Percentiles rank a stretch among this genome's conserved stretches.
phyloP scores from a whole-genome alignment of 2,329 filamentous ascomycete genomes.

The Niveomyces coronatus region DNA sequence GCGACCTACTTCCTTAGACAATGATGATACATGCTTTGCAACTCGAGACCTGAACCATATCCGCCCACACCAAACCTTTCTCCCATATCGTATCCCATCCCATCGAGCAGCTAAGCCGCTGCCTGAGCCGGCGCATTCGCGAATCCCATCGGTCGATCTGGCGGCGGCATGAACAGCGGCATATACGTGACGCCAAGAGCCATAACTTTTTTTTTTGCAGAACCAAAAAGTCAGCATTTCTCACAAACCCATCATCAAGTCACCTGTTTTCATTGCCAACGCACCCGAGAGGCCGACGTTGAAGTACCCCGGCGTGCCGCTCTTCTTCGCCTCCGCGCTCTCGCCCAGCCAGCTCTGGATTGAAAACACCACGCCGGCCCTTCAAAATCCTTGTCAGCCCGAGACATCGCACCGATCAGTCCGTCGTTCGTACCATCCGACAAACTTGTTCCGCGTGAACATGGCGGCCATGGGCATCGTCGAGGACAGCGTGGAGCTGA shows the following conservation, averaged over 20 bases:
- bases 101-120: too few relatives aligned
- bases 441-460: slow-evolving; percentile 81
- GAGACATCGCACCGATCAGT: too few relatives aligned
- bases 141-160: too few relatives aligned
- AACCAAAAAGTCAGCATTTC: slow-evolving; percentile 12
- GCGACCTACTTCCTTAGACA: too few relatives aligned
- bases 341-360: slow-evolving; percentile 70
- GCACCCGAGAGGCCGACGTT: slow-evolving; percentile 69
- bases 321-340: slow-evolving; percentile 56
- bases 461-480: slow-evolving; percentile 94
- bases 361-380: slow-evolving; percentile 64
- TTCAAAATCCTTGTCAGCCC: slow-evolving; percentile 25
- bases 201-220: slow-evolving; percentile 39
- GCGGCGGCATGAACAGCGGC: slow-evolving; percentile 38
- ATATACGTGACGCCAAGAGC: slow-evolving; percentile 44
- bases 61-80: too few relatives aligned
- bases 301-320: slow-evolving; percentile 58
- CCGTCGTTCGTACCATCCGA: slow-evolving; percentile 56
- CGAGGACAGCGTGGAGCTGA: slow-evolving; percentile 60
- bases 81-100: too few relatives aligned
- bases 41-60: too few relatives aligned
- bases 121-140: slow-evolving; percentile 3
- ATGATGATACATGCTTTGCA: too few relatives aligned
- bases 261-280: too few relatives aligned
- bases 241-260: too few relatives aligned